Base-by-base conservation (phyloP, 2,329 filamentous ascomycete species). In the Ophiostoma montium region DNA sequence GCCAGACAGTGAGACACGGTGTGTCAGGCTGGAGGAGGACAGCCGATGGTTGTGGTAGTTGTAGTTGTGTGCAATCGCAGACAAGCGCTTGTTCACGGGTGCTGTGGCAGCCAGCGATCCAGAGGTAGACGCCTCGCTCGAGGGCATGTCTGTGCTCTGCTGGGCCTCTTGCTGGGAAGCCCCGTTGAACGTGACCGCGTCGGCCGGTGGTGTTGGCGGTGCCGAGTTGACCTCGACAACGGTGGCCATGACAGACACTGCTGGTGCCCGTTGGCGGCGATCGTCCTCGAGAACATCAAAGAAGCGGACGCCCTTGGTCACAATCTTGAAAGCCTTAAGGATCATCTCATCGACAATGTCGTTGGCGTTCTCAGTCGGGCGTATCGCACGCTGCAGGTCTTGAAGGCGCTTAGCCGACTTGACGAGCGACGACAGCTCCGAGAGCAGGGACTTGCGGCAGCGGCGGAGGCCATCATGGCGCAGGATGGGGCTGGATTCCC, bases 301-400 rank as follows among this genome's bases (percentile, higher is more conserved):
- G 60, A 98, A 96, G 41, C 83, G 76, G 23, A 95, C 87, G 13
- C 86, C 88, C 58, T 90, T 82, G 44, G 82, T 90, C n/a, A 95
- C 85, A 47, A 96, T 88, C 61, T 85, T 88, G 69, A 95, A 96
- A 0, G 89, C 89, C 63, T 89, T 92, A 48, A 94, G 69, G 21
- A 96, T 84, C 77, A 96, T 87, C 62, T 95, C 86, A 60, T 96
- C 90, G 50, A 95, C 77, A 50, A 90, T 77, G 57, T 84, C 78
- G 58, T 86, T 86, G 12, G 84, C 70, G 42, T 78, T 72, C 30
- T 82, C 74, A 0, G 67, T 62, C 0, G 72, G 68, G 13, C 67
- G 64, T 0, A 66, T 56, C 38, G 65, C 56, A 52, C 69, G 72
- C 51, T 86, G 79, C 54, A 78, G 72, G 58, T 89, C 86, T 63